Base-by-base conservation (phyloP, 345 rosid genomes). In the Citrus sp. region DNA sequence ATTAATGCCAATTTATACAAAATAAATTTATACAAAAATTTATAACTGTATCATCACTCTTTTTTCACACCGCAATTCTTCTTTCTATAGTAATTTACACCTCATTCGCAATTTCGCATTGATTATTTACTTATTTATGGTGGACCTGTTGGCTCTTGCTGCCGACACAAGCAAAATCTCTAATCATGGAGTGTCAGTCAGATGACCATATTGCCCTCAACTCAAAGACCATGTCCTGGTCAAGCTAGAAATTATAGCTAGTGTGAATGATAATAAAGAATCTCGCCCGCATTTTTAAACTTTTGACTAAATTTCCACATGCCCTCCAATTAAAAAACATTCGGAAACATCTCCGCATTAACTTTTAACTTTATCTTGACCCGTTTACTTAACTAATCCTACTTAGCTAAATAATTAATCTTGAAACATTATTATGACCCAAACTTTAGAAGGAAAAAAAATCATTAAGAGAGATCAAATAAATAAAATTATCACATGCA, bases 131-230 rank as follows among this genome's bases (percentile, higher is more conserved):
- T 46, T 46, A 46, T 18, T 73, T 27, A 49, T 34, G 63, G 6
- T 64, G 63, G 78, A 49, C 24, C 32, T 6, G 1, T 7, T 0
- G 3, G 62, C 66, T 62, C 21, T 9, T 8, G 55, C 66, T 34
- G 73, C 72, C 55, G 79, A 76, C 79, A 76, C 9, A 76, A 49
- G 79, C 25, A 54, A 76, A 34, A 4, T 66, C 18, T 25, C 25
- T 30, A 4, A 76, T 66, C 5, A 76, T 54, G n/a, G n/a, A 13
- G 49, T 76, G 79, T 76, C 72, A 24, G 72, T 32, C 25, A 66
- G 79, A 76, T 54, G 72, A 66, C 79, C 35, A 32, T 66, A 34
- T 24, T 66, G 79, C 35, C 79, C 79, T 32, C 63, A 13, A 7
- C 79, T 32, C 63, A 13, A 7, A 49, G 46, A 49, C 24, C 62